These are phyloP conservation scores for Didymella segeticola DNA, from an alignment of 2,329 filamentous ascomycete genomes.

Conservation along the genomic window DNA sequence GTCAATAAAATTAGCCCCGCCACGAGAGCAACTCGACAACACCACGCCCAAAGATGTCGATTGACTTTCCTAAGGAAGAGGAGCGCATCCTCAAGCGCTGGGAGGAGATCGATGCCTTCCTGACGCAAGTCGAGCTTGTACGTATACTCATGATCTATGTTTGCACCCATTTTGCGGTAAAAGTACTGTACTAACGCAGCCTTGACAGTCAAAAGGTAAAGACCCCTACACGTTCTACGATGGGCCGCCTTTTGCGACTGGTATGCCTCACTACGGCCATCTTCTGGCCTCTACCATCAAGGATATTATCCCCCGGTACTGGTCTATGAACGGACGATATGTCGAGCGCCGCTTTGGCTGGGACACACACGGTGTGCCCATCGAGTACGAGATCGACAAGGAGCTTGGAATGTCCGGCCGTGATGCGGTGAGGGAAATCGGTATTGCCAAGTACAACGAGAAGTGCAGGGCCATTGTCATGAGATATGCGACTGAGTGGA, in stretches of 20 bases:
- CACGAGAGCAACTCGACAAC: slow-evolving; percentile 25
- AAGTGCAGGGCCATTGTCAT: slow-evolving; percentile 94
- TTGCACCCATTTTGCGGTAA: not conserved
- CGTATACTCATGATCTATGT: slow-evolving; percentile 9
- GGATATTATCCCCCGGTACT: slow-evolving; percentile 94
- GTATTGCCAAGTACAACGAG: slow-evolving; percentile 87
- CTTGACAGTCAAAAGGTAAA: slow-evolving; percentile 70
- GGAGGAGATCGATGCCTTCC: slow-evolving; percentile 92
- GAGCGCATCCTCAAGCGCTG: slow-evolving; percentile 83
- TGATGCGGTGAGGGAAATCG: slow-evolving; percentile 84
- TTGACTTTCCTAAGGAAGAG: slow-evolving; percentile 93
- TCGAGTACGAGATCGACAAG: slow-evolving; percentile 98
- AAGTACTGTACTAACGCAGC: slow-evolving; percentile 3
- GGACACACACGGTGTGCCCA: slow-evolving; percentile 93
- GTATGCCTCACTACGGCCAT: slow-evolving; percentile 74
- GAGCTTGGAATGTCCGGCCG: slow-evolving; percentile 87
- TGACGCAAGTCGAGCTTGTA: slow-evolving; percentile 79
- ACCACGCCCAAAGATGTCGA: slow-evolving; percentile 67
- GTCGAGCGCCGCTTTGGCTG: slow-evolving; percentile 93
- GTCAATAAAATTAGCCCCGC: slow-evolving; percentile 34
- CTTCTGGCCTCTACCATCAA: slow-evolving; percentile 93
- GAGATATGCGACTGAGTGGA: slow-evolving; percentile 87
- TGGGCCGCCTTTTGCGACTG: slow-evolving; percentile 64
- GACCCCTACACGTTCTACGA: slow-evolving; percentile 93
- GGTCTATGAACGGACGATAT: slow-evolving; percentile 95